Conservation (phyloP, 2,329 filamentous ascomycete genomes). For the Immersiporthe knoxdaviesiana region DNA sequence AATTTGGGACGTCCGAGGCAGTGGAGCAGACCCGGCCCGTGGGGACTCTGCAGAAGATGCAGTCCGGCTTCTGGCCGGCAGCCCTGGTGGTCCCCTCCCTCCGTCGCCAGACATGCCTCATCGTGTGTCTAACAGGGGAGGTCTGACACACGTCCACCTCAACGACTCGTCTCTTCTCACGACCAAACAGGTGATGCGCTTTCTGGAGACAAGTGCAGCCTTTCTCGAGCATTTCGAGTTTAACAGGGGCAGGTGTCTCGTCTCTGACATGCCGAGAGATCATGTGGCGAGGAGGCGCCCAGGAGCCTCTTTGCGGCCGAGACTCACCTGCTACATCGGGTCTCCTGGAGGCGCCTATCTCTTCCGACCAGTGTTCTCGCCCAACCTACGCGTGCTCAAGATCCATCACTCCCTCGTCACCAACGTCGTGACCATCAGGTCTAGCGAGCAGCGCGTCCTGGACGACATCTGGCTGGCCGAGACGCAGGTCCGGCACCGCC, state of each 20-base stretch:
- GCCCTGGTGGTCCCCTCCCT: slow-evolving; percentile 19
- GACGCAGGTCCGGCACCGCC: slow-evolving; percentile 46
- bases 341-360: slow-evolving; percentile 50
- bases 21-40: slow-evolving; percentile 19
- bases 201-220: slow-evolving; percentile 49
- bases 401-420: slow-evolving; percentile 66
- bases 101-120: slow-evolving; percentile 23
- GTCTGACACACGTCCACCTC: slow-evolving; percentile 59
- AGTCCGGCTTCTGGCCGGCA: slow-evolving; percentile 21
- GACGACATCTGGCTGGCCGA: slow-evolving; percentile 49
- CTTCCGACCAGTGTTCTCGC: slow-evolving; percentile 56
- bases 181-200: slow-evolving; percentile 43
- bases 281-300: no score
- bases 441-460: slow-evolving; percentile 42
- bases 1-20: not conserved
- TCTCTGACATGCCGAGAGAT: slow-evolving; percentile 33
- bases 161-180: slow-evolving; percentile 56
- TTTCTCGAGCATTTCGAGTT: slow-evolving; percentile 58
- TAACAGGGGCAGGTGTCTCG: slow-evolving; percentile 41
- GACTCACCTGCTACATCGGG: slow-evolving; percentile 37
- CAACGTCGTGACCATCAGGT: slow-evolving; percentile 50
- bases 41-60: slow-evolving; percentile 22
- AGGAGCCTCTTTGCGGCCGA: not conserved
- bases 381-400: slow-evolving; percentile 55
- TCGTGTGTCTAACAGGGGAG: slow-evolving; percentile 32